Percentiles rank a stretch among this genome's conserved stretches.
Evolutionary conservation across 306 rosid species (phyloP).

Genomic region (Corylus heterophylla): DNA sequence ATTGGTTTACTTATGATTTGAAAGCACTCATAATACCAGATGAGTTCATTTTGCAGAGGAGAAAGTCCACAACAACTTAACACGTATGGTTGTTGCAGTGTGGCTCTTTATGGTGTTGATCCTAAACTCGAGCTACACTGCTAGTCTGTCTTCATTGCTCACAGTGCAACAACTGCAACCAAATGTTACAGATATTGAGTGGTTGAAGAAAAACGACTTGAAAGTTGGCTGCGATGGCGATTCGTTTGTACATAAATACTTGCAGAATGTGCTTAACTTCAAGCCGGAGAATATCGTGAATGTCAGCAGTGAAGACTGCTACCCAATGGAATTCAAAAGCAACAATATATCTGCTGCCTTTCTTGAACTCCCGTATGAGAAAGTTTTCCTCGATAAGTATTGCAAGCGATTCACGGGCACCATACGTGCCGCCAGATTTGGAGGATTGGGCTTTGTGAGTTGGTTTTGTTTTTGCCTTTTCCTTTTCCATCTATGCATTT

Average conservation of each 20-base stretch:
- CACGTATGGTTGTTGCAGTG: conserved; percentile 40
- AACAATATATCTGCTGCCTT: conserved; percentile 58
- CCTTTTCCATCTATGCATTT: neutral
- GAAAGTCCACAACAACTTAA: conserved; percentile 44
- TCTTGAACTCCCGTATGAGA: conserved; percentile 70
- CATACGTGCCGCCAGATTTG: conserved; percentile 44
- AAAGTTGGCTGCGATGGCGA: conserved; percentile 32
- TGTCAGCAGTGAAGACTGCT: conserved; percentile 26
- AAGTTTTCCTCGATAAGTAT: conserved; percentile 44
- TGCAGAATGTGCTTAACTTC: conserved; percentile 26
- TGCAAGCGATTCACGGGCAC: conserved; percentile 49
- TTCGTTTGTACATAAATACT: conserved; percentile 33
- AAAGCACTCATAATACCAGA: neutral
- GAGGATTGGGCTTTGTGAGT: conserved; percentile 79
- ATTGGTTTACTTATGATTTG: neutral
- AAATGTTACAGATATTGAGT: conserved; percentile 35
- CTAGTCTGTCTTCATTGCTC: conserved; percentile 61
- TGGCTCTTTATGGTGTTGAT: conserved; percentile 62
- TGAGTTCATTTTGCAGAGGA: conserved; percentile 41
- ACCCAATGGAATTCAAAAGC: conserved; percentile 20
- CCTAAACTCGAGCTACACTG: conserved; percentile 68
- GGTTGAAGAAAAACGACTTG: conserved; percentile 35
- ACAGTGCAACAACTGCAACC: conserved; percentile 41
- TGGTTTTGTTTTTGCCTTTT: neutral
- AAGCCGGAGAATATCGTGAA: conserved; percentile 2